Evolutionary conservation across 2,329 filamentous ascomycete genomes (phyloP), one percentile per base, ranked within the genome.

Genomic region (Rasamsonia emersonii): DNA sequence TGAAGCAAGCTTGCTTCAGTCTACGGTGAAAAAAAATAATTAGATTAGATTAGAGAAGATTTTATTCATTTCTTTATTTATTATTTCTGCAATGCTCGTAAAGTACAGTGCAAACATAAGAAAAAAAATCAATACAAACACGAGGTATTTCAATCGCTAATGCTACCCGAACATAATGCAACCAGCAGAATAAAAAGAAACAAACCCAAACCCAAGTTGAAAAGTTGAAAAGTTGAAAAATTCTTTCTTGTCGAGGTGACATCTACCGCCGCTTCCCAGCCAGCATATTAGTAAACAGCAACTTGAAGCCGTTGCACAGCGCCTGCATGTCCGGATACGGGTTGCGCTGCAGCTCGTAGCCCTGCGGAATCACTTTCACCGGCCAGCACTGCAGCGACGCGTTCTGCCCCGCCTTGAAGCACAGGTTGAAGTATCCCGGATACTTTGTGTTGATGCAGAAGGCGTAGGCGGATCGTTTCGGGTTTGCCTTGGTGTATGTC

Each of bases 271-370:
- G 44, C 40, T 47, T 51, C 9, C 47, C 43, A 19, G 47, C 53
- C 45, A 68, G 62, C 71, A 80, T 70, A 58, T 79, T 82, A 38
- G 70, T 68, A 55, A 86, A 86, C 33, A 88, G 70, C 51, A 89
- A 61, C 70, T 96, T 96, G 71, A 96, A 96, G 4, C 89, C 91
- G 62, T 98, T 98, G 69, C 89, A 94, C 41, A 98, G 67, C 29
- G 86, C 86, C 45, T 82, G 75, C 83, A 96, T 94, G 50, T 96
- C 88, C 1, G 91, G 89, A 55, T 98, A 98, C 32, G 81, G 75
- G 45, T 83, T 82, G 45, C 82, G 83, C 62, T 86, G 78, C 49
- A 98, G 71, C 65, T 96, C 86, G 53, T 89, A 98, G 4, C 85
- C 91, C 49, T 93, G 83, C 2, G 91, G 91, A 11, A 96, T 82